Percentiles rank a stretch among this genome's conserved stretches.
These are phyloP conservation scores for Medicago lupulina DNA, from an alignment of 306 rosid species.

Conservation along the genomic window DNA sequence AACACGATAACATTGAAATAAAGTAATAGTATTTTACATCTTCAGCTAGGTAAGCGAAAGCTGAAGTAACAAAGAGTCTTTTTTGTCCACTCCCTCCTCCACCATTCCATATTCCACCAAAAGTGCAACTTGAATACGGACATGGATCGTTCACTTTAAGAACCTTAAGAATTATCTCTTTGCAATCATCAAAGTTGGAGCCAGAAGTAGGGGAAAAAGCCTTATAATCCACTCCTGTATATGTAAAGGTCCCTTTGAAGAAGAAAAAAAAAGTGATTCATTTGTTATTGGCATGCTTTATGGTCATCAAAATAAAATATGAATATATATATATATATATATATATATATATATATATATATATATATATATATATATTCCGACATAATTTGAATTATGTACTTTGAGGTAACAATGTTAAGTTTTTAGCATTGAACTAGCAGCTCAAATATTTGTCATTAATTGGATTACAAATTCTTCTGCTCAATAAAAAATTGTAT, in stretches of 20 bases:
- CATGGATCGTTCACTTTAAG: constrained; percentile 63
- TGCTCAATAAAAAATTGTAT: too few relatives aligned
- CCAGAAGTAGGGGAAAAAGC: constrained; percentile 55
- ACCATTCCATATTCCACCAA: constrained; percentile 86
- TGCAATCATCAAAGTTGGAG: constrained; percentile 59
- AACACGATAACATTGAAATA: neutral
- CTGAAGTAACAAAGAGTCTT: constrained; percentile 61
- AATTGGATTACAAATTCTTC: too few relatives aligned
- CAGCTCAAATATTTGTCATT: too few relatives aligned
- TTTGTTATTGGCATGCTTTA: neutral
- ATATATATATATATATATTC: too few relatives aligned
- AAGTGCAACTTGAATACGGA: constrained; percentile 67
- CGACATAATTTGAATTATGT: too few relatives aligned
- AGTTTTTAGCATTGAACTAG: too few relatives aligned
- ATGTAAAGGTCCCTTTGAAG: constrained; percentile 40
- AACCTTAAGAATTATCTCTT: constrained; percentile 50
- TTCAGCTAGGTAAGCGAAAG: constrained; percentile 70
- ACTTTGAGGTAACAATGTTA: too few relatives aligned
- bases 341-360: too few relatives aligned
- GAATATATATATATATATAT: too few relatives aligned
- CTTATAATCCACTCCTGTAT: constrained; percentile 53
- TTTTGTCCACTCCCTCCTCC: constrained; percentile 83
- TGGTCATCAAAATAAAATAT: too few relatives aligned
- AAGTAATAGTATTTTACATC: constrained; percentile 48
- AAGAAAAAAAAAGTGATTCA: neutral